Percentiles rank a stretch among this genome's conserved stretches.
phyloP scores from a whole-genome alignment of 371 early-diverging fungal genomes.

The Lichtheimia ramosa region DNA sequence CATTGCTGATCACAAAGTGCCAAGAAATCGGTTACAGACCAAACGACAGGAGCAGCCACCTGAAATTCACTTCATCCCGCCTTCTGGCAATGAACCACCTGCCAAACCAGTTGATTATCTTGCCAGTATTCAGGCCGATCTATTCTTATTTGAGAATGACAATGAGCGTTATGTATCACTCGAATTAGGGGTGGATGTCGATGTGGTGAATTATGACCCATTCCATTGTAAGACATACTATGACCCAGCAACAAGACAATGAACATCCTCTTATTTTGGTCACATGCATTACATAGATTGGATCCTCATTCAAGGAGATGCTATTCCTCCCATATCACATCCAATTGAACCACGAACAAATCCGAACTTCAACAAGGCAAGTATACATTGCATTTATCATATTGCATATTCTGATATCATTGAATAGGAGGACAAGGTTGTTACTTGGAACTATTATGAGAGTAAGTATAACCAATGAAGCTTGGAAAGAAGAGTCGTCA shows the following conservation, averaged over 20 bases:
- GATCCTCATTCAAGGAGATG: neutral
- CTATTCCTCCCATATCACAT: neutral
- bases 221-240: neutral
- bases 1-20: too few relatives aligned
- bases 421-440: neutral
- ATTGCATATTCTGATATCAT: too few relatives aligned
- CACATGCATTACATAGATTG: neutral
- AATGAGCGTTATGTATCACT: constrained; percentile 3
- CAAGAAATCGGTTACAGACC: too few relatives aligned
- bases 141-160: constrained; percentile 9
- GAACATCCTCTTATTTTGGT: neutral
- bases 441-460: neutral
- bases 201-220: constrained; percentile 33
- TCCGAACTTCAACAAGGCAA: neutral
- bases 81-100: neutral
- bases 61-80: neutral
- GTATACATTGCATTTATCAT: neutral
- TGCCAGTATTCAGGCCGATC: constrained; percentile 8
- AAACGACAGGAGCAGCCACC: too few relatives aligned
- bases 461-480: neutral
- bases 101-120: neutral
- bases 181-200: constrained; percentile 37
- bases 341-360: neutral
- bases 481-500: too few relatives aligned
- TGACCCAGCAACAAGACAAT: neutral